These are phyloP conservation scores for Lentinula edodes DNA, from an alignment of 768 basidiomycete genomes.

Conservation along the genomic window DNA sequence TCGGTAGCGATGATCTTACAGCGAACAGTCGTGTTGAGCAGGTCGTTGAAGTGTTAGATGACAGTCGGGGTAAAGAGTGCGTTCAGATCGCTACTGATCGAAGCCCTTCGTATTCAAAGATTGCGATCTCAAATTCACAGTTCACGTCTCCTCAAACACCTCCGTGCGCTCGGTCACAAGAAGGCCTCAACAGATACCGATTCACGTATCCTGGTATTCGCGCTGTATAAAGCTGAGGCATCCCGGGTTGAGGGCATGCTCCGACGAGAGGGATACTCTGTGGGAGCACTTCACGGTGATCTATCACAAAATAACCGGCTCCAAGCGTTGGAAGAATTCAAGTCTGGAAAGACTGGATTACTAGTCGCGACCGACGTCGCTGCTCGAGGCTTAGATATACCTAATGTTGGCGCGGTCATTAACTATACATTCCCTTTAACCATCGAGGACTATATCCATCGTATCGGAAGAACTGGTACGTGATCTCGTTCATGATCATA, in stretches of 20 bases:
- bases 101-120: neutral
- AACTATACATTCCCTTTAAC: slow-evolving; percentile 99
- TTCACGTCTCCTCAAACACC: slow-evolving; percentile 50
- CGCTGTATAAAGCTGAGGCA: slow-evolving; percentile 96
- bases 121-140: slow-evolving; percentile 25
- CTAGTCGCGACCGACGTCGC: slow-evolving; percentile 98
- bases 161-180: slow-evolving; percentile 53
- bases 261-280: slow-evolving; percentile 64
- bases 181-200: slow-evolving; percentile 45
- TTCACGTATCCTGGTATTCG: slow-evolving; percentile 84
- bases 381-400: slow-evolving; percentile 94
- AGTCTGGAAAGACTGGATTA: slow-evolving; percentile 61
- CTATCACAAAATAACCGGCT: slow-evolving; percentile 81
- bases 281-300: slow-evolving; percentile 86
- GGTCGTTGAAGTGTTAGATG: slow-evolving; percentile 86
- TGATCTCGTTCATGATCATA: slow-evolving; percentile 9
- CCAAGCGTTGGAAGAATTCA: slow-evolving; percentile 82
- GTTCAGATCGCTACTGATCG: slow-evolving; percentile 19
- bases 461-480: slow-evolving; percentile 83
- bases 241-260: slow-evolving; percentile 83
- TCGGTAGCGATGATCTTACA: slow-evolving; percentile 91
- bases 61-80: slow-evolving; percentile 81
- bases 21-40: slow-evolving; percentile 95
- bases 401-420: slow-evolving; percentile 88
- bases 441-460: slow-evolving; percentile 89